These are phyloP conservation scores for Lycium barbarum DNA, from an alignment of 257 asterid genomes.

Conservation along the genomic window DNA sequence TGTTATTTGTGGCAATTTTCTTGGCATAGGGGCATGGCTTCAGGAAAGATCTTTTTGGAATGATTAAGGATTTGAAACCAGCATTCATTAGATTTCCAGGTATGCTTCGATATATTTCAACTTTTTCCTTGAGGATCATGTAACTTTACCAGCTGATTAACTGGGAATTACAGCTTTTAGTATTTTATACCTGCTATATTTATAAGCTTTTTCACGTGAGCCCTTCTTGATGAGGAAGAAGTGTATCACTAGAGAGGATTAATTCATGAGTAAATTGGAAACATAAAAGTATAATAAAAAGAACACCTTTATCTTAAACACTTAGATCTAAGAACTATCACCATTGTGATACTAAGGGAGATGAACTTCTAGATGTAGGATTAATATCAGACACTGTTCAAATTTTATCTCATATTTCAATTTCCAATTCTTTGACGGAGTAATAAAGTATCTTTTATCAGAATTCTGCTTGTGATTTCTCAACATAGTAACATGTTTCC, in stretches of 20 bases:
- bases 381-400: neutral
- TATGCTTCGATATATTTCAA: slow-evolving; percentile 31
- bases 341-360: neutral
- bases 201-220: neutral
- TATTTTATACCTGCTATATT: slow-evolving; percentile 18
- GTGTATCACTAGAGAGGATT: neutral
- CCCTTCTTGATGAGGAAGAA: slow-evolving; percentile 10
- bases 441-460: neutral
- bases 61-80: slow-evolving; percentile 75
- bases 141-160: neutral
- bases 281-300: neutral
- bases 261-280: neutral
- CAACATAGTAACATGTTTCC: neutral
- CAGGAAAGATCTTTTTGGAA: slow-evolving; percentile 82
- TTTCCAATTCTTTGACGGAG: neutral
- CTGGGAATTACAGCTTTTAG: slow-evolving; percentile 11
- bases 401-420: neutral
- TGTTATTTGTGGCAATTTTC: slow-evolving; percentile 20
- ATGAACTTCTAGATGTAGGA: slow-evolving; percentile 1
- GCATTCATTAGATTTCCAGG: slow-evolving; percentile 96
- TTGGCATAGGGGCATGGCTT: slow-evolving; percentile 90
- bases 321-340: neutral
- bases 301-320: slow-evolving; percentile 5
- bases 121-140: neutral
- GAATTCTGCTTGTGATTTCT: neutral